These are phyloP conservation scores for Cantharellus cinnabarinus DNA, from an alignment of 768 basidiomycete genomes.

Conservation along the genomic window DNA sequence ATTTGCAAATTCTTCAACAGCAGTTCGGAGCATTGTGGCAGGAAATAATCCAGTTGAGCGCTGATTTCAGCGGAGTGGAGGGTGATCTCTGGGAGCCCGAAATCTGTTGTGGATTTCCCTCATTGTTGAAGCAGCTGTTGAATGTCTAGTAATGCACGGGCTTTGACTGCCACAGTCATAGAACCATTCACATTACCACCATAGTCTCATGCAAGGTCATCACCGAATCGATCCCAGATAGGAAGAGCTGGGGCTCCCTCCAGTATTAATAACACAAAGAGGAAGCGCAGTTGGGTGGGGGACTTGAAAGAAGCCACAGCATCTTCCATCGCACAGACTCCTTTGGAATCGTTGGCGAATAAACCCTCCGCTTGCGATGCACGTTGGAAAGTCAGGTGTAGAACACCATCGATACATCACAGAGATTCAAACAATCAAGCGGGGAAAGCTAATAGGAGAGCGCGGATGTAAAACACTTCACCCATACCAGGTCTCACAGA, in stretches of 20 bases:
- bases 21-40: not conserved
- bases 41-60: not conserved
- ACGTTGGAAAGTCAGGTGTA: constrained; percentile 12
- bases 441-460: constrained; percentile 11
- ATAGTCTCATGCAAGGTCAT: not conserved
- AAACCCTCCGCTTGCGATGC: constrained; percentile 12
- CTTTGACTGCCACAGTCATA: not conserved
- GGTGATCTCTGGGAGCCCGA: not conserved
- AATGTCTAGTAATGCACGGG: not conserved
- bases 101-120: not conserved
- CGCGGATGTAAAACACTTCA: constrained; percentile 19
- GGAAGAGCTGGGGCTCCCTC: not conserved
- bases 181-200: not conserved
- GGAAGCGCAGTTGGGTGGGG: constrained; percentile 19
- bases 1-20: not conserved
- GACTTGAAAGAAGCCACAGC: constrained; percentile 17
- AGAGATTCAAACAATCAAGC: constrained; percentile 12
- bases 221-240: not conserved
- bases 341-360: constrained; percentile 13
- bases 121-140: not conserved
- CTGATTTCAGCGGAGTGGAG: not conserved
- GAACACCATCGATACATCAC: constrained; percentile 10
- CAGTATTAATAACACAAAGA: constrained; percentile 18
- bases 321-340: constrained; percentile 18
- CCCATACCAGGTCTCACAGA: constrained; percentile 13